These are phyloP conservation scores for Vitis hybrid DNA, from an alignment of 177 flowering plant genomes.

Conservation along the genomic window DNA sequence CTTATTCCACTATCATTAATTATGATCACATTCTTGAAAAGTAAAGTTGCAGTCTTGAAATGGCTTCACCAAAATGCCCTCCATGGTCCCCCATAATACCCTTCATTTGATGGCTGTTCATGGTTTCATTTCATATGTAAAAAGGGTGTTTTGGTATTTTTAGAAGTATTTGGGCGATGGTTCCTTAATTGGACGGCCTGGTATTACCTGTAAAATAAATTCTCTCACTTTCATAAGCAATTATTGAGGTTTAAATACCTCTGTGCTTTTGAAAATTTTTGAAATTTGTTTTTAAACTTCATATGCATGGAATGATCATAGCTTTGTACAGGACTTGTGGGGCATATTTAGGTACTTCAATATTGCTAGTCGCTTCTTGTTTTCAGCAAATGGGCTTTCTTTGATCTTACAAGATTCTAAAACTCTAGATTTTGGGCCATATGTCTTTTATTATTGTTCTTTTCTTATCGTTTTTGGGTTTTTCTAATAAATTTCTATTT, in stretches of 20 bases:
- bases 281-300: not conserved
- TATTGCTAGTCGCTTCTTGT: conserved; percentile 37
- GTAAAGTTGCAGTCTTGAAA: conserved; percentile 12
- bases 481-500: not conserved
- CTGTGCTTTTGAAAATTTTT: not conserved
- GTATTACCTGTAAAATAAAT: conserved; percentile 9
- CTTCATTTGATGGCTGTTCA: not conserved
- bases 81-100: not conserved
- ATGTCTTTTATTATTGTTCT: conserved; percentile 9
- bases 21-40: conserved; percentile 2
- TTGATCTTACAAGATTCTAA: conserved; percentile 49
- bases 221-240: conserved; percentile 15
- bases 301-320: conserved; percentile 27
- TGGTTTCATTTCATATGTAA: not conserved
- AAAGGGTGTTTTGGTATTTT: conserved; percentile 22
- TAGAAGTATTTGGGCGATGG: not conserved
- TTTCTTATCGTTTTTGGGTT: conserved; percentile 5
- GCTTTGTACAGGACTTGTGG: conserved; percentile 30
- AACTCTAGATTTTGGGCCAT: not conserved
- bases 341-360: conserved; percentile 36
- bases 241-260: not conserved
- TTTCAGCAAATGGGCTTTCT: conserved; percentile 36
- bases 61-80: conserved; percentile 6
- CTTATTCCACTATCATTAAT: not conserved
- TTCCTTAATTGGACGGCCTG: conserved; percentile 20